Base-by-base conservation (phyloP, 768 basidiomycete species). In the Boletellus sp. region DNA sequence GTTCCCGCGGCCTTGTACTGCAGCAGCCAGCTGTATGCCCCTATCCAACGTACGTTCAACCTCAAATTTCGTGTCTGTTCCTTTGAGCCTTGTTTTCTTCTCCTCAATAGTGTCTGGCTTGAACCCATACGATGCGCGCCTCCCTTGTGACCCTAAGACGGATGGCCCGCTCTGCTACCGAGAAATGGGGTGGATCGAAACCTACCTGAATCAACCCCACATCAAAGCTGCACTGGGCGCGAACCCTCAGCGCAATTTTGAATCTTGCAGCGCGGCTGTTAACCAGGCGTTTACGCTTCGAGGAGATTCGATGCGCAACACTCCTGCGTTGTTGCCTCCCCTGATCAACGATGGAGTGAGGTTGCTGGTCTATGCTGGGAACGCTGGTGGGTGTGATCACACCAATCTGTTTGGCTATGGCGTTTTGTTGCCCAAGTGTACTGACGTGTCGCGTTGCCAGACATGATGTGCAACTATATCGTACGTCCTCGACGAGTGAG, bases 121-220 rank as follows among this genome's bases (percentile, higher is more conserved):
- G 42, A 98, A 97, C 70, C 84, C 90, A 9, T 98, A 97, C 67
- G 94, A 97, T 60, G 87, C 90, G 4, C 83, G 92, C 53, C 71
- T 66, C 48, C 76, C 72, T 54, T 96, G 94, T 62, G 84, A 96
- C 63, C 78, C 75, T 35, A 53, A 73, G 24, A 79, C 78, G 59
- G 86, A 94, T 52, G 87, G 85, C 3, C 72, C 78, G 3, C 73
- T 90, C 3, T 92, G 90, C 72, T 92, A 90, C 66, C 74, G 66
- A 50, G 77, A 95, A 71, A 84, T 96, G 79, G 60, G 67, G 16
- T 96, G 90, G 89, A 83, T 96, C 62, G 94, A 96, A 58, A 78
- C 74, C 1, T 97, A 85, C 79, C 75, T 97, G 78, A 96, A 97
- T 65, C 70, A 80, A 45, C 78, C 84, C 5, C 77, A 78, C 49